These are phyloP conservation scores for Monosporozyma servazzii DNA, from an alignment of 805 yeast genomes.

Conservation along the genomic window DNA sequence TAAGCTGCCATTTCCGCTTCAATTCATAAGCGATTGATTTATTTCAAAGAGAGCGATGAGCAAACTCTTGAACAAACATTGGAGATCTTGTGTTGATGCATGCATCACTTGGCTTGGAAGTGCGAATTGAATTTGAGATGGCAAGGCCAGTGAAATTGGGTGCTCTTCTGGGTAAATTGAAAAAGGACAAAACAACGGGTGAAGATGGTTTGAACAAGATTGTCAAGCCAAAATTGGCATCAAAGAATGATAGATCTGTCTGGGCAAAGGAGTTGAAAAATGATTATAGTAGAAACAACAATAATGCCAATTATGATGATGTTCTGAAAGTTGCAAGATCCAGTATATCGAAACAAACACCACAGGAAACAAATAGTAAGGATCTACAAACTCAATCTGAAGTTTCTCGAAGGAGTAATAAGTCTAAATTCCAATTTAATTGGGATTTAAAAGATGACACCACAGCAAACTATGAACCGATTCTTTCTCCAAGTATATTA, in stretches of 20 bases:
- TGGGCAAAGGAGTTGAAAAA: background rate
- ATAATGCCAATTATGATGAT: background rate
- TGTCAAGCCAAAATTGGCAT: background rate
- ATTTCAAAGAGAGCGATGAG: background rate
- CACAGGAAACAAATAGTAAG: background rate
- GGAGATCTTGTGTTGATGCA: background rate
- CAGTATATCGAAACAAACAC: background rate
- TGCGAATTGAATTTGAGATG: background rate
- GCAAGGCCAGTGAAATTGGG: background rate
- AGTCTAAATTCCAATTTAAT: constrained; percentile 46
- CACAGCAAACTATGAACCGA: constrained; percentile 34
- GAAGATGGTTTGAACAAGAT: background rate
- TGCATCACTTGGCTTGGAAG: background rate
- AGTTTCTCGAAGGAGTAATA: too few species aligned
- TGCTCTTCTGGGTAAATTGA: background rate
- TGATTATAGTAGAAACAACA: background rate
- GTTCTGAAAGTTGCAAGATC: background rate
- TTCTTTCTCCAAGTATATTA: constrained; percentile 21
- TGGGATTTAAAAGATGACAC: constrained; percentile 72
- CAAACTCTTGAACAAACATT: background rate
- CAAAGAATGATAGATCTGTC: background rate
- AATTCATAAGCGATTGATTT: background rate
- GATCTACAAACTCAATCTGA: background rate
- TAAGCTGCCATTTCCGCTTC: background rate
- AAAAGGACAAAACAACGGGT: background rate